phyloP scores from a whole-genome alignment of 495 filamentous ascomycete species.

The Tuber melanosporum region DNA sequence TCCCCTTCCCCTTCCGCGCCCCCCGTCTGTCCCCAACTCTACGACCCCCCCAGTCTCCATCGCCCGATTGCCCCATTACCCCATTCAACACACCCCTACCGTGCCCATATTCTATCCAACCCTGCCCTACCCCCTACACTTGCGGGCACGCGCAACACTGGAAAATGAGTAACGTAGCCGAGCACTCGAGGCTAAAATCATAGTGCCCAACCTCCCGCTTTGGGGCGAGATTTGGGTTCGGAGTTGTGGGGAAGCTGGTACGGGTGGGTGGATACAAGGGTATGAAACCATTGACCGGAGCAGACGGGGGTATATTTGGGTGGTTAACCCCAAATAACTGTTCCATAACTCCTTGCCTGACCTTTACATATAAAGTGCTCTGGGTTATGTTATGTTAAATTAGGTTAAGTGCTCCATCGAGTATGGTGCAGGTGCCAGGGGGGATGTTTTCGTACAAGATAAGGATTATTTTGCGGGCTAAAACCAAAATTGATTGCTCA shows the following conservation, averaged over 20 bases:
- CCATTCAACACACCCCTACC: too few species aligned
- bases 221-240: constrained; percentile 17
- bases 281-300: background rate
- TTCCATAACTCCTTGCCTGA: background rate
- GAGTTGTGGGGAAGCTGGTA: constrained; percentile 35
- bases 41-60: background rate
- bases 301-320: too few species aligned
- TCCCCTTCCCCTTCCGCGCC: too few species aligned
- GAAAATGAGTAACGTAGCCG: constrained; percentile 19
- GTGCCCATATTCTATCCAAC: background rate
- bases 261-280: background rate
- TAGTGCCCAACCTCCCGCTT: constrained; percentile 28
- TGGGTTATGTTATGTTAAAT: too few species aligned
- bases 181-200: constrained; percentile 28
- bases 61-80: background rate
- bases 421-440: background rate
- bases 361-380: background rate
- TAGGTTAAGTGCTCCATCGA: background rate
- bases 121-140: background rate
- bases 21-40: background rate
- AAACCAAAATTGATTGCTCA: background rate
- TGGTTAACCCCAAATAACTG: background rate
- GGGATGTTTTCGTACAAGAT: background rate
- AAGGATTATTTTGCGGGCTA: background rate
- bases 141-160: background rate